Conservation (phyloP, 192 early-diverging fungal genomes). For the Diversispora epigaea region DNA sequence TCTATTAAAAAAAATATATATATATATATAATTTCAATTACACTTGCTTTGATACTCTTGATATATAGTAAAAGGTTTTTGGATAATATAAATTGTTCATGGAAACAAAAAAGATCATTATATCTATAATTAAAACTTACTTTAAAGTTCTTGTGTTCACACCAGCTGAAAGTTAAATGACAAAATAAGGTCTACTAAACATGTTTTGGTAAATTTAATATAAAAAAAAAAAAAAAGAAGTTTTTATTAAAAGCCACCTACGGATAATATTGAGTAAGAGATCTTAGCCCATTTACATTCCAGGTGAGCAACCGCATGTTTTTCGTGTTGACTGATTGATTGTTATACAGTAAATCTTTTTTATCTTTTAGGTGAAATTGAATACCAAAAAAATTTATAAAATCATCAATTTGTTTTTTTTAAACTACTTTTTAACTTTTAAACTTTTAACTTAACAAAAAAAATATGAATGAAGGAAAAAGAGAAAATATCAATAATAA, state of each 20-base stretch:
- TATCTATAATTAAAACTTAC: not conserved
- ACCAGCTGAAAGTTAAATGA: constrained; percentile 5
- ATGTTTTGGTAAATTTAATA: constrained; percentile 25
- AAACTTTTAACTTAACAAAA: no score
- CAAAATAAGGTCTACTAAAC: constrained; percentile 31
- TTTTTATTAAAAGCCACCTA: constrained; percentile 41
- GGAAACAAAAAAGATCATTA: not conserved
- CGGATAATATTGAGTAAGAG: constrained; percentile 53
- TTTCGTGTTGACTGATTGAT: no score
- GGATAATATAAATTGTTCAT: not conserved
- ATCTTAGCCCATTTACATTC: constrained; percentile 60
- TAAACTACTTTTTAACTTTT: no score
- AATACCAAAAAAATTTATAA: no score
- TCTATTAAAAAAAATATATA: constrained; percentile 31
- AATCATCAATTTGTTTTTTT: no score
- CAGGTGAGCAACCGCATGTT: constrained; percentile 60
- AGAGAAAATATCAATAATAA: no score
- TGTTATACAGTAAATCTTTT: no score
- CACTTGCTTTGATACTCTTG: no score
- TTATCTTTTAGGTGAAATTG: no score
- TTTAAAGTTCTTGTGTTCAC: constrained; percentile 13
- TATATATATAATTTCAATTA: no score
- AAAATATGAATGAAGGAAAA: no score
- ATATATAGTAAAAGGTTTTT: no score
- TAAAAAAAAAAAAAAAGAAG: not conserved